Percentiles rank a stretch among this genome's conserved stretches.
These are phyloP conservation scores for Gloeopeniophorella convolvens DNA, from an alignment of 768 basidiomycete genomes.

Conservation along the genomic window DNA sequence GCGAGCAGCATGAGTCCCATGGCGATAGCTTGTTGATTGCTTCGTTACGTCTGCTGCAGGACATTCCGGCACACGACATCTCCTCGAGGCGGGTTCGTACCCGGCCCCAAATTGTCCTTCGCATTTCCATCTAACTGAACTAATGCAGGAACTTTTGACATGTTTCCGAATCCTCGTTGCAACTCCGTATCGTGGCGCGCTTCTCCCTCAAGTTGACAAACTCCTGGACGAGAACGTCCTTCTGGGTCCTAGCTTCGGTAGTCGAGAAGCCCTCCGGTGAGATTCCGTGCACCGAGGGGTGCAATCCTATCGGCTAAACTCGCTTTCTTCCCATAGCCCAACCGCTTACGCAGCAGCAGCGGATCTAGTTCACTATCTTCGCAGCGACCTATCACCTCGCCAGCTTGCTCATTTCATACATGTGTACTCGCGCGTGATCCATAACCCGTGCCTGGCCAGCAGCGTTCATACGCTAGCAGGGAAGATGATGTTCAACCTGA, in stretches of 20 bases:
- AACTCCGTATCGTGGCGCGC: slow-evolving; percentile 67
- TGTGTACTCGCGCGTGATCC: slow-evolving; percentile 81
- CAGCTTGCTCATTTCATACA: slow-evolving; percentile 77
- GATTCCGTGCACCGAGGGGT: slow-evolving; percentile 21
- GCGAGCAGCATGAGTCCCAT: slow-evolving; percentile 62
- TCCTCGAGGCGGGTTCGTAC: slow-evolving; percentile 65
- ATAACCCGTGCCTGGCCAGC: slow-evolving; percentile 76
- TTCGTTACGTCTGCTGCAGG: slow-evolving; percentile 83
- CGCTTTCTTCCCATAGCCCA: slow-evolving; percentile 39
- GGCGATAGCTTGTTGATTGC: slow-evolving; percentile 76
- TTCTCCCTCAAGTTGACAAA: slow-evolving; percentile 80
- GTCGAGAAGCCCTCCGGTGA: slow-evolving; percentile 78
- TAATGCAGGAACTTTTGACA: slow-evolving; percentile 78
- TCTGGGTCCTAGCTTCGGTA: slow-evolving; percentile 76
- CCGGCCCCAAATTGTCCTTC: too few relatives aligned
- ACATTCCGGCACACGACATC: slow-evolving; percentile 84
- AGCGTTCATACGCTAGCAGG: slow-evolving; percentile 85
- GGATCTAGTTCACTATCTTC: slow-evolving; percentile 89
- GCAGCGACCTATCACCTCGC: slow-evolving; percentile 66
- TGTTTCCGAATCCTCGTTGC: slow-evolving; percentile 87
- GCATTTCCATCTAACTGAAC: not conserved
- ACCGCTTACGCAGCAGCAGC: slow-evolving; percentile 84
- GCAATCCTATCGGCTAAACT: not conserved
- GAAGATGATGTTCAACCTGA: slow-evolving; percentile 86
- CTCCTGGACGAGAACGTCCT: slow-evolving; percentile 87